A percentile compares a stretch with the other conserved stretches of the same genome.
Conservation (phyloP, 305 asterid species). For the Fraxinus paxiana region DNA sequence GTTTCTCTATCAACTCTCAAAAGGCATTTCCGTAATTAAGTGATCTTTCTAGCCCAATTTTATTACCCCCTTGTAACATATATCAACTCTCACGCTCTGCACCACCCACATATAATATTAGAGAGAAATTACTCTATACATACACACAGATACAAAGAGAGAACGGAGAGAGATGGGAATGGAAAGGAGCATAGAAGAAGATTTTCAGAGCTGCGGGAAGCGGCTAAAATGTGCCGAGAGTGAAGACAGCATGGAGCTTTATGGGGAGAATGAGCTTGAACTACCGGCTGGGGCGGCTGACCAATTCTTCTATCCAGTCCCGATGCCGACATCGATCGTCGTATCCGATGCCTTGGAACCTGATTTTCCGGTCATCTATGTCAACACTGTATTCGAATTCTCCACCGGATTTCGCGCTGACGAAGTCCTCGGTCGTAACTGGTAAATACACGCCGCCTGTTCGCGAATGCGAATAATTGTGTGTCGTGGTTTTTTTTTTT, state of each 20-base stretch:
- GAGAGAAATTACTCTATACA: neutral
- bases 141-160: neutral
- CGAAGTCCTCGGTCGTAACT: conserved; percentile 91
- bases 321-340: conserved; percentile 64
- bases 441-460: conserved; percentile 37
- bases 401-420: conserved; percentile 91
- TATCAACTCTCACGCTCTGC: conserved; percentile 12
- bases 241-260: conserved; percentile 31
- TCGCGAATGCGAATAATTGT: neutral
- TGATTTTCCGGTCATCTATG: conserved; percentile 80
- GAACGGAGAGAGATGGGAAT: conserved; percentile 35
- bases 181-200: conserved; percentile 39
- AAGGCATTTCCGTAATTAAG: conserved; percentile 36
- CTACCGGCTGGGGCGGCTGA: conserved; percentile 25
- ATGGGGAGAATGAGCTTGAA: conserved; percentile 24
- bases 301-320: conserved; percentile 46
- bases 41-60: conserved; percentile 8
- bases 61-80: conserved; percentile 20
- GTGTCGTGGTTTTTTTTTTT: too few relatives aligned
- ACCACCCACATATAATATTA: neutral
- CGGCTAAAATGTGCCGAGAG: conserved; percentile 43
- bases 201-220: conserved; percentile 36
- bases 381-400: conserved; percentile 65
- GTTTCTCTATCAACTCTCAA: neutral
- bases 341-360: conserved; percentile 83